Base-by-base conservation (phyloP, 352 stramenopile species). In the Hyaloperonospora brassicae region DNA sequence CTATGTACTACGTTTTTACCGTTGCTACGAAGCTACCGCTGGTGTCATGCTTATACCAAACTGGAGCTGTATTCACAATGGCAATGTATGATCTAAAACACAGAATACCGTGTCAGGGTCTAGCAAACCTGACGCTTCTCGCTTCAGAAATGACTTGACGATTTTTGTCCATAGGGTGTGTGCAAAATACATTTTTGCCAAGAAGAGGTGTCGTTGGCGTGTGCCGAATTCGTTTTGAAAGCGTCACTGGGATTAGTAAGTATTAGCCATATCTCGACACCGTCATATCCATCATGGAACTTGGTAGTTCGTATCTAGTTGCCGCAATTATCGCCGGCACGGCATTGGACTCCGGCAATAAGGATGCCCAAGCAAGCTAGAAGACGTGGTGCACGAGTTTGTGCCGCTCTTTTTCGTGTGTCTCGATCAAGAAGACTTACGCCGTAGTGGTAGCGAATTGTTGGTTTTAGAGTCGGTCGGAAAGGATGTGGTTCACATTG, bases 141-240 rank as follows among this genome's bases (percentile, higher is more conserved):
- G 44, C 12, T 61, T 72, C 9, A 46, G 53, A 41, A 42, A 36
- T 36, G 47, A 62, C 8, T 89, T 84, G 45, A 40, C 24, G 3
- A 47, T 48, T n/a, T 93, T 89, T 46, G 44, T 83, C n/a, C 23
- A 51, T 10, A 54, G 54, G 27, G 61, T 81, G 13, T 76, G 68
- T 52, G 45, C 42, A 76, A 88, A 52, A 59, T 85, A 25, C 74
- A 62, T 6, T 87, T 86, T 56, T 89, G 88, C 59, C 79, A 85
- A 52, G 79, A 91, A 47, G 83, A 93, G 24, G 49, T 91, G 17
- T 65, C 90, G 21, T 69, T 91, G 35, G 70, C 77, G 5, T 72
- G 65, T 22, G 65, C 72, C 13, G 64, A 76, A 30, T 88, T 83
- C 57, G 68, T 89, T 21, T 65, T 93, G 14, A 55, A 66, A 31